Conservation (phyloP, 1,284 basidiomycete genomes). For the Violaceomyces palustris region DNA sequence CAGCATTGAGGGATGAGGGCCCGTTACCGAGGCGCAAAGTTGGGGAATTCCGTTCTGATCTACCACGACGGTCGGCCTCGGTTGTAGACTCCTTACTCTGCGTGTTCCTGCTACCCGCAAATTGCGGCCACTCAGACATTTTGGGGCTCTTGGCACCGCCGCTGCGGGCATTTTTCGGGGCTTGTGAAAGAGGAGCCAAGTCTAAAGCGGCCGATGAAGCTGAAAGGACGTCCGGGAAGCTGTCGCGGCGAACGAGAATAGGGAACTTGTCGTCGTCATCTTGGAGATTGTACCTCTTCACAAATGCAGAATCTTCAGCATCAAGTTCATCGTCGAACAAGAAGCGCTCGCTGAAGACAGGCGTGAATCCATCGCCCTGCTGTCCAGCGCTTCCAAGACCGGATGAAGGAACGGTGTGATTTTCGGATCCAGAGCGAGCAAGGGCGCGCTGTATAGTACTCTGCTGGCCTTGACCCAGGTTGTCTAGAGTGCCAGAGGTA, state of each 20-base stretch:
- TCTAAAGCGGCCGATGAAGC: slow-evolving; percentile 88
- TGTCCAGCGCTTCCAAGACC: too few relatives aligned
- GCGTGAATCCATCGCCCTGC: slow-evolving; percentile 31
- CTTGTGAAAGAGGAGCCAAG: slow-evolving; percentile 79
- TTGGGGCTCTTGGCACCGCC: slow-evolving; percentile 41
- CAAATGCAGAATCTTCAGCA: slow-evolving; percentile 50
- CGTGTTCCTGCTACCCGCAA: not conserved
- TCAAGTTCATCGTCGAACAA: slow-evolving; percentile 50
- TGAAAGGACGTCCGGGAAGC: slow-evolving; percentile 64
- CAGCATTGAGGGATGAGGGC: too few relatives aligned
- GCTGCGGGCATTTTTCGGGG: slow-evolving; percentile 65
- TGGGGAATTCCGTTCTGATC: too few relatives aligned
- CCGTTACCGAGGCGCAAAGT: not conserved
- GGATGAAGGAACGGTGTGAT: too few relatives aligned
- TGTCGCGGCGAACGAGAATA: slow-evolving; percentile 55
- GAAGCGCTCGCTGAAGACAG: slow-evolving; percentile 47
- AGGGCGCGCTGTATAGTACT: too few relatives aligned
- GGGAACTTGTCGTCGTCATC: slow-evolving; percentile 61
- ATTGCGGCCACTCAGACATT: not conserved
- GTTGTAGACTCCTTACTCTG: too few relatives aligned
- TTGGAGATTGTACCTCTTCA: slow-evolving; percentile 50
- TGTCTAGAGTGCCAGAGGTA: too few relatives aligned
- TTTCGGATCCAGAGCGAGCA: too few relatives aligned
- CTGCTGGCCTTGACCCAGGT: too few relatives aligned
- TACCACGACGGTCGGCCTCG: too few relatives aligned